Conservation (phyloP, 108 stramenopile species). For the Fragilaria crotonensis region DNA sequence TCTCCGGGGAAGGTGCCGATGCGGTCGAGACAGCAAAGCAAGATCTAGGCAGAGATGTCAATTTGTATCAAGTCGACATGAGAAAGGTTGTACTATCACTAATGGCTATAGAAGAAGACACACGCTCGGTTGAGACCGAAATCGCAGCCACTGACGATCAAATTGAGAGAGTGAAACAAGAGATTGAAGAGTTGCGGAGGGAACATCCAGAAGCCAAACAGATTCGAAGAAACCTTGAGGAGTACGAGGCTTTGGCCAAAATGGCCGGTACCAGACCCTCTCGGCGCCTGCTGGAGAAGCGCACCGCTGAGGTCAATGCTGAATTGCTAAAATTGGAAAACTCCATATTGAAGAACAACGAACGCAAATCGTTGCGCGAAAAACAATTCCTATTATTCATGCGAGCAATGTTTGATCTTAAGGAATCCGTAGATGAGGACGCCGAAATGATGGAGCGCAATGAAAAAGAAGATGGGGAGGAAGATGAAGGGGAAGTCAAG, state of each 20-base stretch:
- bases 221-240: slow-evolving; percentile 12
- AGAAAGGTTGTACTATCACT: slow-evolving; percentile 12
- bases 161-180: slow-evolving; percentile 3
- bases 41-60: slow-evolving; percentile 25
- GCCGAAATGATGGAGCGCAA: slow-evolving; percentile 12
- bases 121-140: slow-evolving; percentile 16
- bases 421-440: slow-evolving; percentile 22
- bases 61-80: slow-evolving; percentile 27
- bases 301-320: slow-evolving; percentile 7
- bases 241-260: slow-evolving; percentile 39
- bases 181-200: slow-evolving; percentile 7
- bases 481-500: background rate
- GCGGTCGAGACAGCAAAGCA: slow-evolving; percentile 21
- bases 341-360: slow-evolving; percentile 3
- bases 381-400: slow-evolving; percentile 35
- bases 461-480: slow-evolving; percentile 3
- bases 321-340: slow-evolving; percentile 12
- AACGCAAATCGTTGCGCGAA: slow-evolving; percentile 14
- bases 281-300: slow-evolving; percentile 7
- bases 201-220: slow-evolving; percentile 10
- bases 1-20: slow-evolving; percentile 5
- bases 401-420: slow-evolving; percentile 42
- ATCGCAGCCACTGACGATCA: slow-evolving; percentile 7
- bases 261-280: slow-evolving; percentile 15
- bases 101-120: background rate